phyloP scores from a whole-genome alignment of 352 stramenopile genomes.

The Phytophthora idaei region DNA sequence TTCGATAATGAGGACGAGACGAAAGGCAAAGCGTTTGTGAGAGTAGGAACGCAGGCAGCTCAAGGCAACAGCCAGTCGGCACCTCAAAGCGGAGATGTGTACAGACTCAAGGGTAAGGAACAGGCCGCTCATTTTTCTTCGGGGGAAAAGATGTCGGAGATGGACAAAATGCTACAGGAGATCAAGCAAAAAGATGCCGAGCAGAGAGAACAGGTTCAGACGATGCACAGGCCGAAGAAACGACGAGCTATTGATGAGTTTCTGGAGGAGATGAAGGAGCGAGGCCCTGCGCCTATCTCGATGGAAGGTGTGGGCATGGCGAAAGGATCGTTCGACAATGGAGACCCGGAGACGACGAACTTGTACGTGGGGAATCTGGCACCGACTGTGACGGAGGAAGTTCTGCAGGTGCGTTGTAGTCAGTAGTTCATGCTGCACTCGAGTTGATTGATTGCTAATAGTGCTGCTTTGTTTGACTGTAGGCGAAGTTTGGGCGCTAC shows the following conservation, averaged over 20 bases:
- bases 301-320: constrained; percentile 22
- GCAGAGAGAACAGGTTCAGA: constrained; percentile 22
- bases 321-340: constrained; percentile 86
- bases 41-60: constrained; percentile 25
- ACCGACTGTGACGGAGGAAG: constrained; percentile 93
- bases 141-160: constrained; percentile 53
- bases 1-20: constrained; percentile 82
- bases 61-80: constrained; percentile 1
- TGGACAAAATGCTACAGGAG: constrained; percentile 75
- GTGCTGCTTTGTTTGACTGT: neutral
- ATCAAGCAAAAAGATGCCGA: constrained; percentile 66
- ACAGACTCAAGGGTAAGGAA: constrained; percentile 40
- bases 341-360: constrained; percentile 91
- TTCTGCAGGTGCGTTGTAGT: constrained; percentile 56
- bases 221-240: constrained; percentile 42
- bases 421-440: neutral
- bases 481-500: constrained; percentile 88
- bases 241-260: constrained; percentile 88
- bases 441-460: constrained; percentile 4
- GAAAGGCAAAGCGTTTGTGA: constrained; percentile 71
- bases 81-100: constrained; percentile 29
- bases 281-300: constrained; percentile 32
- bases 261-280: constrained; percentile 89
- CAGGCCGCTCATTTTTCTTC: neutral
- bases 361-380: constrained; percentile 95